Evolutionary conservation across 768 basidiomycete species (phyloP).

Genomic region (Rhodotorula kratochvilovae): DNA sequence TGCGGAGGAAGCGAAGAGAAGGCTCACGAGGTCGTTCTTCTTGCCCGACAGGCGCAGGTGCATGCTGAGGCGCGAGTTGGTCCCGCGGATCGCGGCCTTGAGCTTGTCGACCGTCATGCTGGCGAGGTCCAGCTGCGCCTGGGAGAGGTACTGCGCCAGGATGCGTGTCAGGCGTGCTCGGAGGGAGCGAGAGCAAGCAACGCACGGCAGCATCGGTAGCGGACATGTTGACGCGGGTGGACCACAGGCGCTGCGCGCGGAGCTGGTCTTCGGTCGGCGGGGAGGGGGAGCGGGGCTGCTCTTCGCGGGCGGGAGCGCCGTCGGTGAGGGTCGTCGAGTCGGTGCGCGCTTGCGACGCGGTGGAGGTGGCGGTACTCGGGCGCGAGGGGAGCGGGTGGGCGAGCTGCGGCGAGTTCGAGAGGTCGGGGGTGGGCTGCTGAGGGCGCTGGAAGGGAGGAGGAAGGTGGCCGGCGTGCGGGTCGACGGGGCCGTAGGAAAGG

Average conservation of each 20-base stretch:
- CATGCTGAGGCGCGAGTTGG: conserved; percentile 12
- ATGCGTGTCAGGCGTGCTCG: background rate
- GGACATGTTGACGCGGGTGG: background rate
- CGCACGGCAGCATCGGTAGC: background rate
- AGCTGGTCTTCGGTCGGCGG: background rate
- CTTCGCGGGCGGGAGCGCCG: background rate
- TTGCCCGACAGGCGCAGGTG: conserved; percentile 15
- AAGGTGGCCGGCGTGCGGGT: background rate
- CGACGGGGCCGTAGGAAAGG: background rate
- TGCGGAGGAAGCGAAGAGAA: background rate
- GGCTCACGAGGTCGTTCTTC: conserved; percentile 31
- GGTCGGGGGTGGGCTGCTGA: background rate
- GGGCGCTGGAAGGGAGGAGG: background rate
- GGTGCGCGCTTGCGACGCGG: background rate
- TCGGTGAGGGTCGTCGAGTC: background rate
- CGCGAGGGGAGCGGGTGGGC: background rate
- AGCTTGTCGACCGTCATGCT: conserved; percentile 35
- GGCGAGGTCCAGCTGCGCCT: background rate
- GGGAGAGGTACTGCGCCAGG: background rate
- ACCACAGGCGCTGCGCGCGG: background rate
- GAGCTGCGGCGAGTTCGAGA: background rate
- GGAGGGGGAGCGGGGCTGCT: background rate
- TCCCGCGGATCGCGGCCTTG: conserved; percentile 11
- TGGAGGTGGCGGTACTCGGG: background rate
- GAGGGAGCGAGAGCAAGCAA: background rate